Conservation (phyloP, 2,329 filamentous ascomycete genomes). For the Intubia oerlemansii region DNA sequence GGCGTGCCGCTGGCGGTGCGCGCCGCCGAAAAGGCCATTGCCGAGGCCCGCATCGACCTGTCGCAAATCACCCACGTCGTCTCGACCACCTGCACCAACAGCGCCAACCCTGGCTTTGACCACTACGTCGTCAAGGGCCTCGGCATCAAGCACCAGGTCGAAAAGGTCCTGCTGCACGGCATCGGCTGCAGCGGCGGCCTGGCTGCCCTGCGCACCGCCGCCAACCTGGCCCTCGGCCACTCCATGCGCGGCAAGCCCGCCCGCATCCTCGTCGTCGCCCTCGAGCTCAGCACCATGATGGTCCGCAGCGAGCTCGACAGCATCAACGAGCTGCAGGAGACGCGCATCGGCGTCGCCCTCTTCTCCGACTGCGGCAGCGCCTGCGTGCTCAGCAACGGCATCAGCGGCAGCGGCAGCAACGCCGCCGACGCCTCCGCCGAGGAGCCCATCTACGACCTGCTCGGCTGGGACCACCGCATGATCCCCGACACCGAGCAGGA, state of each 20-base stretch:
- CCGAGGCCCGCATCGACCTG: slow-evolving; percentile 28
- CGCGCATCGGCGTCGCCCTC: slow-evolving; percentile 41
- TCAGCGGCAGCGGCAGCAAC: slow-evolving; percentile 46
- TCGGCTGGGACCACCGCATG: slow-evolving; percentile 43
- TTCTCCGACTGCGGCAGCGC: slow-evolving; percentile 55
- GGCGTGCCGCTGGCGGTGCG: slow-evolving; percentile 34
- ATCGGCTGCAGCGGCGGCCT: slow-evolving; percentile 45
- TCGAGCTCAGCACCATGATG: slow-evolving; percentile 39
- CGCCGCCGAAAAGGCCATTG: slow-evolving; percentile 31
- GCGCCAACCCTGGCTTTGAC: slow-evolving; percentile 47
- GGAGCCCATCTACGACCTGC: slow-evolving; percentile 32
- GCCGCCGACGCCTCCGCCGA: slow-evolving; percentile 23
- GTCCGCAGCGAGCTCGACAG: slow-evolving; percentile 44
- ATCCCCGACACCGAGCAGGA: slow-evolving; percentile 40
- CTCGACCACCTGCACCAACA: slow-evolving; percentile 47
- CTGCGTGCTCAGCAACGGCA: slow-evolving; percentile 39
- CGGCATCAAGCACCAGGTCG: slow-evolving; percentile 32
- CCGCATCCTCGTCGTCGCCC: slow-evolving; percentile 40
- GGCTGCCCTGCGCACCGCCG: slow-evolving; percentile 38
- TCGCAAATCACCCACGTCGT: slow-evolving; percentile 43
- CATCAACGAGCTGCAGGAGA: slow-evolving; percentile 34
- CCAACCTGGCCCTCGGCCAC: slow-evolving; percentile 43
- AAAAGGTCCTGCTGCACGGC: slow-evolving; percentile 44
- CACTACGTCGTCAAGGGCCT: slow-evolving; percentile 39
- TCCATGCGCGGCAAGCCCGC: slow-evolving; percentile 35